These are phyloP conservation scores for Lasiodiplodia gonubiensis DNA, from an alignment of 2,329 filamentous ascomycete genomes.

Conservation along the genomic window DNA sequence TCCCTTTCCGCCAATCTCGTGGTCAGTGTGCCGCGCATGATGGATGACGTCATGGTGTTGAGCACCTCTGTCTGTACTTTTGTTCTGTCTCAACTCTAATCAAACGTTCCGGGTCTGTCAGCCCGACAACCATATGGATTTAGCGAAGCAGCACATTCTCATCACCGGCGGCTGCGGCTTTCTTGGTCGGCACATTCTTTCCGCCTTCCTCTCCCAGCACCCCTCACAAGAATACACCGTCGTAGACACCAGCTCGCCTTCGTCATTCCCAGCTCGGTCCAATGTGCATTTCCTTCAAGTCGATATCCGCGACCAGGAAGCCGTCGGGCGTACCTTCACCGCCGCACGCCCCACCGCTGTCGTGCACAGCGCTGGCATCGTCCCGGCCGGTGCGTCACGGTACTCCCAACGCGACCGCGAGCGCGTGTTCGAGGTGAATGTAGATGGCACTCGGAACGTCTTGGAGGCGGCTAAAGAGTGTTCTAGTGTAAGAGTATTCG, in stretches of 20 bases:
- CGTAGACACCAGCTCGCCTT: conserved; percentile 38
- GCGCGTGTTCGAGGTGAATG: conserved; percentile 81
- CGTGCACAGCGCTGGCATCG: conserved; percentile 78
- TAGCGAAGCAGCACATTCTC: conserved; percentile 38
- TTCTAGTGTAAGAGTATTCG: conserved; percentile 75
- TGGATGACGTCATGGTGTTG: conserved; percentile 29
- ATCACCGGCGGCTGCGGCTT: conserved; percentile 58
- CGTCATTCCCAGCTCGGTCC: conserved; percentile 32
- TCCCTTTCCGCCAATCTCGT: neutral
- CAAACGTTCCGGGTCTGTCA: neutral
- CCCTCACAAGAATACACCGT: conserved; percentile 48
- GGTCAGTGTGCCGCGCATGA: neutral
- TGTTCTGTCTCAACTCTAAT: neutral
- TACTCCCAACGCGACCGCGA: conserved; percentile 53
- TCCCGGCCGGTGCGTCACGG: conserved; percentile 45
- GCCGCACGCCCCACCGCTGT: conserved; percentile 78
- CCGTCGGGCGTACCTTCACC: conserved; percentile 57
- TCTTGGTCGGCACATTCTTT: conserved; percentile 50
- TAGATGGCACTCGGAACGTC: conserved; percentile 81
- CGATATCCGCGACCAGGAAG: conserved; percentile 47
- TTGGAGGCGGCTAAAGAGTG: conserved; percentile 72
- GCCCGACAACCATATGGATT: neutral
- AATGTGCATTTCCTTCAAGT: conserved; percentile 44
- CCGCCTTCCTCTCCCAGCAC: conserved; percentile 45
- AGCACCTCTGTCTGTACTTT: no score